Conservation (phyloP, 495 filamentous ascomycete genomes). For the Tuber melanosporum region DNA sequence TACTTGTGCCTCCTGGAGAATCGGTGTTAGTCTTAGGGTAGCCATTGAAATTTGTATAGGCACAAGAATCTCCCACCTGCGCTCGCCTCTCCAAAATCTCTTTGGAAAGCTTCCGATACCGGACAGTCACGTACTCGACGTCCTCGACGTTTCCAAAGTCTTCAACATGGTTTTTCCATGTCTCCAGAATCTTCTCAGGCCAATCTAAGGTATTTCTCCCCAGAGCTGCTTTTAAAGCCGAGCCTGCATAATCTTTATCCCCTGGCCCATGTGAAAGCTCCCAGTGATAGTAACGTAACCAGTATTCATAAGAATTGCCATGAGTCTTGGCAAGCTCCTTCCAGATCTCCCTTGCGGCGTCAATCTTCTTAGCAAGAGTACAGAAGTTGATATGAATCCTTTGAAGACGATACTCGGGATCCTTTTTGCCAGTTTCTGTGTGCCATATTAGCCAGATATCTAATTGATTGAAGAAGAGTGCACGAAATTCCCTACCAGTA, state of each 20-base stretch:
- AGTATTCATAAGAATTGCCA: constrained; percentile 79
- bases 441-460: background rate
- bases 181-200: constrained; percentile 82
- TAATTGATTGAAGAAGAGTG: background rate
- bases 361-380: constrained; percentile 44
- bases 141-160: constrained; percentile 44
- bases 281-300: constrained; percentile 85
- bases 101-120: constrained; percentile 24
- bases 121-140: constrained; percentile 38
- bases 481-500: constrained; percentile 3
- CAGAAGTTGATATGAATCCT: constrained; percentile 83
- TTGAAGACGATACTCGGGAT: constrained; percentile 79
- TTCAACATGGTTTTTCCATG: constrained; percentile 69
- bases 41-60: background rate
- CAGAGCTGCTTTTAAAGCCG: constrained; percentile 67
- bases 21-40: constrained; percentile 5
- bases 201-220: constrained; percentile 62
- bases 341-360: constrained; percentile 66
- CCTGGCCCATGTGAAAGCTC: constrained; percentile 52
- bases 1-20: constrained; percentile 8
- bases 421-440: constrained; percentile 51
- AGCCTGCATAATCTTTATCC: constrained; percentile 22
- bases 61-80: constrained; percentile 15
- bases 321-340: constrained; percentile 60
- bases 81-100: constrained; percentile 31